A percentile compares a stretch with the other conserved stretches of the same genome.
Evolutionary conservation across 2,329 filamentous ascomycete species (phyloP).

Genomic region (Fusarium nisikadoi): DNA sequence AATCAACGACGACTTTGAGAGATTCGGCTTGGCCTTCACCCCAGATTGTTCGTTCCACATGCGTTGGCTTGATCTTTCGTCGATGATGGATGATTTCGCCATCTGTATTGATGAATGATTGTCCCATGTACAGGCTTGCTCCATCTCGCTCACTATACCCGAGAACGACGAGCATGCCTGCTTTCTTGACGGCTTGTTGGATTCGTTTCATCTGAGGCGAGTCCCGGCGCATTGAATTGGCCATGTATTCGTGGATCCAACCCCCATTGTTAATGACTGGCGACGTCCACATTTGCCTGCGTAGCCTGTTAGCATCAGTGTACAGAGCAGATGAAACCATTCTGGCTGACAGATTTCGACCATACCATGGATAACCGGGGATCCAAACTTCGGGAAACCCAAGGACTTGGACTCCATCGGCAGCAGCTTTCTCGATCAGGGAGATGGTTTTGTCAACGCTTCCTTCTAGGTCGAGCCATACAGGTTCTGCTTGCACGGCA

Average conservation of each 20-base stretch:
- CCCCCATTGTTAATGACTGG: background rate
- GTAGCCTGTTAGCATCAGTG: background rate
- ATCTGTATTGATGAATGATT: background rate
- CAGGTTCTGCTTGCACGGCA: background rate
- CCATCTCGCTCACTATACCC: slow-evolving; percentile 1
- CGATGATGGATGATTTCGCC: background rate
- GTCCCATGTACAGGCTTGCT: background rate
- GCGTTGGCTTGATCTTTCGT: background rate
- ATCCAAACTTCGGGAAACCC: slow-evolving; percentile 9
- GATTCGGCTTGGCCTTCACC: slow-evolving; percentile 1
- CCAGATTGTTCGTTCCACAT: background rate
- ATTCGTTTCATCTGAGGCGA: background rate
- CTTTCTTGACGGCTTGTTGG: background rate
- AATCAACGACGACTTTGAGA: background rate
- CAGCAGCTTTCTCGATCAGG: background rate
- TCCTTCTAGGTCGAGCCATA: background rate
- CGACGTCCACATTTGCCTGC: background rate
- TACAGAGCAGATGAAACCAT: background rate
- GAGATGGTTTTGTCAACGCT: background rate
- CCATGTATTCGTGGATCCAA: slow-evolving; percentile 4
- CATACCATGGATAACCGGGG: slow-evolving; percentile 3
- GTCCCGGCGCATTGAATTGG: background rate
- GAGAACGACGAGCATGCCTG: background rate
- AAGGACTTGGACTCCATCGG: background rate
- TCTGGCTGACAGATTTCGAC: background rate